Evolutionary conservation across 148 eudicot genomes (phyloP).

Genomic region (Silene latifolia): DNA sequence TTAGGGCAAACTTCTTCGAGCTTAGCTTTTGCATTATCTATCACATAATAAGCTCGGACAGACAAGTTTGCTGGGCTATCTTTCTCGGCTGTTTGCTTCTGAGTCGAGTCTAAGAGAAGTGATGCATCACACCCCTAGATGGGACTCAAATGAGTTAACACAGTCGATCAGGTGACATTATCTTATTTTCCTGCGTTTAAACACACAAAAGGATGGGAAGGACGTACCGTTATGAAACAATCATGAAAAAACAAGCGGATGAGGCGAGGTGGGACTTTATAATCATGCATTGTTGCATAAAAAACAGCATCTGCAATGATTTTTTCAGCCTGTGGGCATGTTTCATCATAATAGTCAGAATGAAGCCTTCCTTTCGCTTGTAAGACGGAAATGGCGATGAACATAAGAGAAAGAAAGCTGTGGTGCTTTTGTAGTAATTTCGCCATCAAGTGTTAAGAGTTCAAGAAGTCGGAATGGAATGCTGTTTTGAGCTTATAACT

Average conservation of each 20-base stretch:
- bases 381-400: conserved; percentile 7
- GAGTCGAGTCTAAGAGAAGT: conserved; percentile 46
- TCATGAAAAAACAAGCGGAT: conserved; percentile 66
- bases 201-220: background rate
- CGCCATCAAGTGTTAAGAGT: conserved; percentile 9
- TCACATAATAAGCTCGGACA: conserved; percentile 50
- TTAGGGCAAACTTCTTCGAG: conserved; percentile 53
- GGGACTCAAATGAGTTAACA: too few species aligned
- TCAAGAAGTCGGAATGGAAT: background rate
- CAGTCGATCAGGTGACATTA: background rate
- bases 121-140: conserved; percentile 78
- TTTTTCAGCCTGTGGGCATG: conserved; percentile 27
- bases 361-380: conserved; percentile 17
- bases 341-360: conserved; percentile 19
- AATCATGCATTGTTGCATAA: conserved; percentile 20
- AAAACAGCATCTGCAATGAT: conserved; percentile 21
- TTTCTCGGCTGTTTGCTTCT: conserved; percentile 31
- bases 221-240: conserved; percentile 52
- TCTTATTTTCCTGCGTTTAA: background rate
- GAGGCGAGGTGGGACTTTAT: conserved; percentile 45
- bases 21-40: conserved; percentile 46
- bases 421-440: conserved; percentile 8
- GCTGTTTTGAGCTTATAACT: background rate
- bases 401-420: background rate
- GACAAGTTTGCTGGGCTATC: conserved; percentile 60